Conservation (phyloP, 1,284 basidiomycete species). For the Leccinum subatratum region DNA sequence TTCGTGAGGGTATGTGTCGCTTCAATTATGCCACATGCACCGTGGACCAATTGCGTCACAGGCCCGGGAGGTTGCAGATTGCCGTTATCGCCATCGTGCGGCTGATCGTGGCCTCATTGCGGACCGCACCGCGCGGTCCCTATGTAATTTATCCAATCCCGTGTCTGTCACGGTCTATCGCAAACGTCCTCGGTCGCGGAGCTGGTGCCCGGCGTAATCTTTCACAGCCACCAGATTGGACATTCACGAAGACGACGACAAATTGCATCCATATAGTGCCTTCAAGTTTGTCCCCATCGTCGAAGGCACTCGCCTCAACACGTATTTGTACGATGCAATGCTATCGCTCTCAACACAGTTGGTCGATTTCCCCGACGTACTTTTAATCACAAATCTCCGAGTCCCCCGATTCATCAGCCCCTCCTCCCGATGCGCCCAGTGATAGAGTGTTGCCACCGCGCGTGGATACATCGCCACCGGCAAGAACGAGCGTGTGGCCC, state of each 20-base stretch:
- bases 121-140: constrained; percentile 55
- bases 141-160: constrained; percentile 52
- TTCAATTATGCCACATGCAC: not conserved
- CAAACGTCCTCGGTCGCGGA: constrained; percentile 34
- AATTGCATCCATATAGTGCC: constrained; percentile 29
- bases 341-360: constrained; percentile 34
- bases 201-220: constrained; percentile 32
- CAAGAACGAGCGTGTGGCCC: constrained; percentile 25
- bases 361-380: constrained; percentile 28
- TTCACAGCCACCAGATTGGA: constrained; percentile 45
- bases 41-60: constrained; percentile 5
- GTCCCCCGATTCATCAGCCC: constrained; percentile 20
- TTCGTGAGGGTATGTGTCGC: constrained; percentile 58
- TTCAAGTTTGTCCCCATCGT: constrained; percentile 26
- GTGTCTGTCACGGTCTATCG: constrained; percentile 44
- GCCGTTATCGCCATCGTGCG: constrained; percentile 47
- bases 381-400: constrained; percentile 20
- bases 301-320: constrained; percentile 53
- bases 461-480: constrained; percentile 26
- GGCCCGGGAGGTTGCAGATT: constrained; percentile 60
- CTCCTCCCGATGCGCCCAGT: constrained; percentile 18
- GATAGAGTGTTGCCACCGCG: constrained; percentile 30
- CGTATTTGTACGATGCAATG: constrained; percentile 51
- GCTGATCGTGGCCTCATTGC: constrained; percentile 59
- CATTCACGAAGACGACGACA: constrained; percentile 60